A percentile compares a stretch with the other conserved stretches of the same genome.
Evolutionary conservation across 371 early-diverging fungal genomes (phyloP).

Genomic region (Entomophthora muscae): DNA sequence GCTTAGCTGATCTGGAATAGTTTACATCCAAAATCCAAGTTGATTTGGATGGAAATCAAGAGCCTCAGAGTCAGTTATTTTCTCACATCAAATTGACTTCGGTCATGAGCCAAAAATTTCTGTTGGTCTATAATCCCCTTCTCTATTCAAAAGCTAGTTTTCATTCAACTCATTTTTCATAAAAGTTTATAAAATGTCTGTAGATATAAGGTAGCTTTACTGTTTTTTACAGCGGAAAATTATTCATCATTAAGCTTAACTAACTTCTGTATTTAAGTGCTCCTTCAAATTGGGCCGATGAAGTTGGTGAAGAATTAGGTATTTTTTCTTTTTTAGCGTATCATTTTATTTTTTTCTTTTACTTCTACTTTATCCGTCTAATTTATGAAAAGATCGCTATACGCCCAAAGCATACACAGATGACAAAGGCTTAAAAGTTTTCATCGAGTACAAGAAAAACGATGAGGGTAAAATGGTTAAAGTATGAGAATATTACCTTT

Average conservation of each 20-base stretch:
- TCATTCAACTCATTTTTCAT: too few species aligned
- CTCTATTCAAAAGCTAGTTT: too few species aligned
- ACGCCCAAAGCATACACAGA: slow-evolving; percentile 40
- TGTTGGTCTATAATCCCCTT: too few species aligned
- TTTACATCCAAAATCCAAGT: too few species aligned
- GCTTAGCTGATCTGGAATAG: too few species aligned
- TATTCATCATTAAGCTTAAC: not conserved
- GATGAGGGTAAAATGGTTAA: slow-evolving; percentile 81
- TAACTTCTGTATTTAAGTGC: not conserved
- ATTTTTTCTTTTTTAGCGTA: not conserved
- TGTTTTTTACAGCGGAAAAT: not conserved
- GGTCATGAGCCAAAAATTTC: too few species aligned
- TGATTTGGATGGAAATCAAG: too few species aligned
- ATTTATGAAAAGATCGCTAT: slow-evolving; percentile 19
- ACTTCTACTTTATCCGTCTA: not conserved
- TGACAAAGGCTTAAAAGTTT: slow-evolving; percentile 66
- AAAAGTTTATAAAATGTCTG: not conserved
- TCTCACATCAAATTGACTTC: too few species aligned
- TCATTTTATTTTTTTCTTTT: not conserved
- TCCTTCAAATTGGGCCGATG: slow-evolving; percentile 43
- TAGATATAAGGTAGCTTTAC: not conserved
- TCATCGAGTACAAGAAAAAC: slow-evolving; percentile 60
- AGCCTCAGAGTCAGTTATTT: too few species aligned
- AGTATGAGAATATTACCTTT: slow-evolving; percentile 17
- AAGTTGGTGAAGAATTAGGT: slow-evolving; percentile 47